These are phyloP conservation scores for Eutypa lata DNA, from an alignment of 2,329 filamentous ascomycete species.

Conservation along the genomic window DNA sequence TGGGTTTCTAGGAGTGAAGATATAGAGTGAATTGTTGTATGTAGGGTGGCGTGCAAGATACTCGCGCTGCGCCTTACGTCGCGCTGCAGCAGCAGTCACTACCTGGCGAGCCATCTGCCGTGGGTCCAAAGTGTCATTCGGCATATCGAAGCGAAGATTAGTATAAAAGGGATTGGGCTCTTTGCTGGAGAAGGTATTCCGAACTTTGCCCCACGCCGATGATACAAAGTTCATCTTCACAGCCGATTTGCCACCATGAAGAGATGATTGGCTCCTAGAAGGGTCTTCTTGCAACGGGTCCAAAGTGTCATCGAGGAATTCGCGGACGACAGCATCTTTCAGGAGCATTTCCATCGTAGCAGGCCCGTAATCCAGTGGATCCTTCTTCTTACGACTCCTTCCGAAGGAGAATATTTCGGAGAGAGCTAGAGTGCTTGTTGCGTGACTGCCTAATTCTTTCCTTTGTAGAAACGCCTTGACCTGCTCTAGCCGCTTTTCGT, in stretches of 20 bases:
- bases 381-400: slow-evolving; percentile 60
- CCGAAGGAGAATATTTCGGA: slow-evolving; percentile 66
- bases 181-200: slow-evolving; percentile 53
- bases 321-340: slow-evolving; percentile 90
- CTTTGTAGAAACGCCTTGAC: slow-evolving; percentile 92
- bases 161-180: slow-evolving; percentile 97
- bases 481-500: slow-evolving; percentile 95
- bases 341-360: slow-evolving; percentile 94
- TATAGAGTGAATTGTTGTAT: slow-evolving; percentile 89
- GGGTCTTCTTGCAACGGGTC: slow-evolving; percentile 39
- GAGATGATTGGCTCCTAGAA: slow-evolving; percentile 32
- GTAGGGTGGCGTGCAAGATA: slow-evolving; percentile 82
- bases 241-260: slow-evolving; percentile 33
- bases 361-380: slow-evolving; percentile 87
- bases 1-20: slow-evolving; percentile 76
- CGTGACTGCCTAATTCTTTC: slow-evolving; percentile 72
- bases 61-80: slow-evolving; percentile 85
- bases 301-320: slow-evolving; percentile 81
- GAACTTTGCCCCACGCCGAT: slow-evolving; percentile 58
- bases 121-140: slow-evolving; percentile 78
- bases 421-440: slow-evolving; percentile 71
- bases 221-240: slow-evolving; percentile 58
- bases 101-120: slow-evolving; percentile 87
- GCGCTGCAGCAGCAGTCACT: slow-evolving; percentile 75
- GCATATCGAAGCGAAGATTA: slow-evolving; percentile 63